Evolutionary conservation across 306 rosid species (phyloP), one percentile per base, ranked within the genome.

Genomic region (Canavalia gladiata): DNA sequence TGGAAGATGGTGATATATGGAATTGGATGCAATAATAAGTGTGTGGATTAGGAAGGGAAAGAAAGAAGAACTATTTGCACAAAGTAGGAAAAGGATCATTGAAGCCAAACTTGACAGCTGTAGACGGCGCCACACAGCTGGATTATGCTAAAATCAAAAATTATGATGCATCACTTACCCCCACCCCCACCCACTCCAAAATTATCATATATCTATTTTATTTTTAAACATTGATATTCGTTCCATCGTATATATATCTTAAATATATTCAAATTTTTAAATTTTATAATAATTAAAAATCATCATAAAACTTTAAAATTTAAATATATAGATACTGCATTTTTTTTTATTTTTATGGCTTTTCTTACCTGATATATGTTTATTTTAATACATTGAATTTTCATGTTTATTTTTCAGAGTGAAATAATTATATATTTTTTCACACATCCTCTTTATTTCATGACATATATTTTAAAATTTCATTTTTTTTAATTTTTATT

Each of bases 41-140:
- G 3, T 82, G 79, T 82, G 72, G 75, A 74, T 69, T 45, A 51
- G 75, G 67, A 62, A 47, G 60, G 7, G 1, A 18, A 18, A 18
- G 25, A 18, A 18, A 18, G 25, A 18, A 18, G 8, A 63, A 74
- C 41, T 8, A 51, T 34, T n/a, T 13, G n/a, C 3, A 25, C 33
- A 82, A 78, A 50, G 31, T 4, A 25, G 47, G 69, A 41, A 46
- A 70, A 37, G 6, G 68, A 81, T 62, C 12, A 64, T 2, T 54
- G 1, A 64, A 66, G 56, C 77, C 73, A 66, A 49, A 42, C 45
- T 49, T 62, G 35, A 79, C 91, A 88, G 90, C 81, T 85, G 63
- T 73, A 13, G 0, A 63, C 30, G 57, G 67, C 51, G 51, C 63
- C 76, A 69, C 34, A 52, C 85, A 89, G 92, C 90, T 91, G 94